phyloP scores from a whole-genome alignment of 23 red algal species.

The Pyropia yezoensis region DNA sequence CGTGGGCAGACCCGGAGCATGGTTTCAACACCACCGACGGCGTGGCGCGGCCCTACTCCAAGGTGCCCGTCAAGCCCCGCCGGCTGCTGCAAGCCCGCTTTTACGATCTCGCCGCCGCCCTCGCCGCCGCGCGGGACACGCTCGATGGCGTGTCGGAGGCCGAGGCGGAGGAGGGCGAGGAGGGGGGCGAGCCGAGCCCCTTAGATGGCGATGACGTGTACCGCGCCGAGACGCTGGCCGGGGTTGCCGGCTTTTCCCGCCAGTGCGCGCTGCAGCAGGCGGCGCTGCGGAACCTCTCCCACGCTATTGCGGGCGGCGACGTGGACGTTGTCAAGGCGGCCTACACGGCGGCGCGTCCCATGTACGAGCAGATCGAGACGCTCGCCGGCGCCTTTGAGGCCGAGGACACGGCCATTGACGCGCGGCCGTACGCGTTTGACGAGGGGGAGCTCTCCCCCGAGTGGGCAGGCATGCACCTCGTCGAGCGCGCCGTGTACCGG shows the following conservation, averaged over 20 bases:
- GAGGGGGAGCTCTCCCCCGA: constrained; percentile 24
- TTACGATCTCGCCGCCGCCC: constrained; percentile 31
- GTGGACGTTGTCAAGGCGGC: constrained; percentile 1
- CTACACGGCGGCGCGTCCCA: constrained; percentile 15
- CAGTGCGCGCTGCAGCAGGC: constrained; percentile 24
- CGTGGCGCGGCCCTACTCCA: constrained; percentile 12
- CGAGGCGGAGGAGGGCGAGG: constrained; percentile 11
- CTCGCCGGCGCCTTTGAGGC: constrained; percentile 19
- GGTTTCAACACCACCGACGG: constrained; percentile 22
- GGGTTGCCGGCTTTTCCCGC: constrained; percentile 3
- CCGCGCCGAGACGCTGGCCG: not conserved
- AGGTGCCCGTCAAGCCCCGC: constrained; percentile 4
- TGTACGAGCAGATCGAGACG: constrained; percentile 50
- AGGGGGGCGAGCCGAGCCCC: constrained; percentile 5
- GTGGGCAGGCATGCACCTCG: constrained; percentile 34
- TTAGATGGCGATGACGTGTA: not conserved
- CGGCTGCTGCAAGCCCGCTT: not conserved
- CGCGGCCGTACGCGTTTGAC: constrained; percentile 23
- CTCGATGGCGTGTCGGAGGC: not conserved
- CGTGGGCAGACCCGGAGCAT: constrained; percentile 1
- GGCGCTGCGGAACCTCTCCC: constrained; percentile 1
- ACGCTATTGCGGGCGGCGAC: constrained; percentile 5
- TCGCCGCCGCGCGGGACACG: not conserved
- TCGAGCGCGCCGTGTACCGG: constrained; percentile 27
- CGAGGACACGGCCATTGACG: constrained; percentile 31